Percentiles rank a stretch among this genome's conserved stretches.
Evolutionary conservation across 495 filamentous ascomycete species (phyloP).

Genomic region (Staphylotrichum longicolle): DNA sequence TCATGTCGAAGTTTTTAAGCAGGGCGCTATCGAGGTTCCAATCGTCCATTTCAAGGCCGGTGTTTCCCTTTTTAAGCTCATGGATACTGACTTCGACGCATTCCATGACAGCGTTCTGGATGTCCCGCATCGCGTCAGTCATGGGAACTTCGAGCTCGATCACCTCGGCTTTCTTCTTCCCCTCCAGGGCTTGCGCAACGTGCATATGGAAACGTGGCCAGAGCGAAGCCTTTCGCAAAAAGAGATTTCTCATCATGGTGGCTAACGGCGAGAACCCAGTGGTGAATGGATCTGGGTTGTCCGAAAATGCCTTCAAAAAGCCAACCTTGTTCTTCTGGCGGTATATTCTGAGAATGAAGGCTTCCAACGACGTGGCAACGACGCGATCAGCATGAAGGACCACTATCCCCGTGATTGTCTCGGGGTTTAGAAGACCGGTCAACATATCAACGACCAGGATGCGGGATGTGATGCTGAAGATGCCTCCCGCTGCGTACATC

Average conservation of each 20-base stretch:
- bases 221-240: slow-evolving; percentile 80
- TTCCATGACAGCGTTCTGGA: slow-evolving; percentile 91
- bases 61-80: slow-evolving; percentile 85
- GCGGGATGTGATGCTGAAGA: slow-evolving; percentile 94
- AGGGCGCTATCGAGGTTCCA: slow-evolving; percentile 96
- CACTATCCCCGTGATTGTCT: slow-evolving; percentile 83
- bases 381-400: slow-evolving; percentile 87
- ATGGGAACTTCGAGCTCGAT: slow-evolving; percentile 97
- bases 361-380: slow-evolving; percentile 84
- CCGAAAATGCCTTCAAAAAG: slow-evolving; percentile 95
- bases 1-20: slow-evolving; percentile 86
- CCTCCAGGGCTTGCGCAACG: slow-evolving; percentile 84
- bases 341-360: slow-evolving; percentile 92
- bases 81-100: slow-evolving; percentile 93
- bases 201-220: slow-evolving; percentile 96
- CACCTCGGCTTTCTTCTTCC: slow-evolving; percentile 90
- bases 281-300: slow-evolving; percentile 89
- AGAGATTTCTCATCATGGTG: slow-evolving; percentile 90
- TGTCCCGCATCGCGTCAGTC: slow-evolving; percentile 89
- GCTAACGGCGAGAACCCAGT: slow-evolving; percentile 84
- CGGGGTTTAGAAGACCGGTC: slow-evolving; percentile 76
- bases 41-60: slow-evolving; percentile 90
- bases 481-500: slow-evolving; percentile 83
- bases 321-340: slow-evolving; percentile 88
- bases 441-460: slow-evolving; percentile 92